Base-by-base conservation (phyloP, 345 rosid genomes). In the Aethionema arabicum region DNA sequence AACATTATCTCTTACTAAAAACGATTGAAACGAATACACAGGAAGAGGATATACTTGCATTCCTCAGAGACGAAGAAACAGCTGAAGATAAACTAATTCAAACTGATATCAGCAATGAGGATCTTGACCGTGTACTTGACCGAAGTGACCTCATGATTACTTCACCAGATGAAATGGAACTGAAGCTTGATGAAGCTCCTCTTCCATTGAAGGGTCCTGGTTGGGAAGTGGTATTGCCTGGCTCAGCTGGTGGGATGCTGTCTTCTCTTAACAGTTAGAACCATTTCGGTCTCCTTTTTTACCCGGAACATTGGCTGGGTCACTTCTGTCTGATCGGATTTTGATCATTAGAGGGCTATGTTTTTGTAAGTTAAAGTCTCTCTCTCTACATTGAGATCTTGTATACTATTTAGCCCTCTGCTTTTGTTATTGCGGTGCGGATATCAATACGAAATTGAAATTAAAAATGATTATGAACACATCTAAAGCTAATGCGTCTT, bases 201-300 rank as follows among this genome's bases (percentile, higher is more conserved):
- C 38, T 76, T 42, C 95, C 96, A 4, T 79, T 81, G 56, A 84
- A 84, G 60, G 99, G 99, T 21, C 97, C 98, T 7, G 98, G 97
- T 35, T 92, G 97, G 98, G 98, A 92, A 83, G 96, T 85, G 68
- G 97, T 92, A 14, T n/a, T 82, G 52, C 88, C 95, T 7, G 78
- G 78, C 9, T 77, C 86, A 9, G 60, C 76, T 6, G 91, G 95
- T 43, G 90, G 96, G 52, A 63, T 89, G 83, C 88, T 92, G 4
- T 84, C 98, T 0, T 82, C 96, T 5, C 88, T 92, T 59, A 84
- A 78, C 72, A 81, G 91, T 70, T 92, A 71, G 63, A 11, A 16
- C 16, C 29, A 46, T 35, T 63, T 40, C n/a, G 44, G 33, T 62
- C 46, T 48, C 58, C 11, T 5, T 55, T 40, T 47, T 47, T 1